phyloP scores from a whole-genome alignment of 1,139 yeast species.

The Geotrichum aggregatum region DNA sequence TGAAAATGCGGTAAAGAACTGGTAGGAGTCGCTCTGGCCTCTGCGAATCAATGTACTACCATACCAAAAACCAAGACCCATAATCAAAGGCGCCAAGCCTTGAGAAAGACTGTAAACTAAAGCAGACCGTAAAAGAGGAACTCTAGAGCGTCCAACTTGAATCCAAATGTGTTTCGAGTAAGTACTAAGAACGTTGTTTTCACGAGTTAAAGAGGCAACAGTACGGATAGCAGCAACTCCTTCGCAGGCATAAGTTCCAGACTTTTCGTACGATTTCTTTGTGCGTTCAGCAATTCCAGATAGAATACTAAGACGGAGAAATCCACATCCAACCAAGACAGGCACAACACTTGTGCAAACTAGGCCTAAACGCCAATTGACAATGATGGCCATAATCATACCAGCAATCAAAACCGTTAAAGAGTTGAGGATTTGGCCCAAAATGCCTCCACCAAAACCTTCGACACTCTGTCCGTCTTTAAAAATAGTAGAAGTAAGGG shows the following conservation, averaged over 20 bases:
- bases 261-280: constrained; percentile 39
- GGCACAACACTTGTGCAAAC: constrained; percentile 62
- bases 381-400: constrained; percentile 66
- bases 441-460: constrained; percentile 80
- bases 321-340: constrained; percentile 63
- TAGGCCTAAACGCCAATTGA: constrained; percentile 62
- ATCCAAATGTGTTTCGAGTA: constrained; percentile 32
- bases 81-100: constrained; percentile 40
- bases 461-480: constrained; percentile 83
- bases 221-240: constrained; percentile 40
- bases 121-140: constrained; percentile 33
- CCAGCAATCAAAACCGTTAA: constrained; percentile 68
- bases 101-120: constrained; percentile 38
- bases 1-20: constrained; percentile 39
- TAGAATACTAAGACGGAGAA: constrained; percentile 76
- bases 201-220: constrained; percentile 40
- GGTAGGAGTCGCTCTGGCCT: constrained; percentile 27
- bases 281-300: constrained; percentile 58
- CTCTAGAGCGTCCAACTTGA: constrained; percentile 35
- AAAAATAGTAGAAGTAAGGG: constrained; percentile 73
- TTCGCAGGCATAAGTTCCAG: constrained; percentile 41
- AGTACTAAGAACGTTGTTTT: constrained; percentile 34
- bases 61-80: constrained; percentile 44
- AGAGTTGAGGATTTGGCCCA: constrained; percentile 73
- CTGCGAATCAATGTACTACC: constrained; percentile 38